Base-by-base conservation (phyloP, 129 eudicot genomes). In the Centaurea solstitialis region DNA sequence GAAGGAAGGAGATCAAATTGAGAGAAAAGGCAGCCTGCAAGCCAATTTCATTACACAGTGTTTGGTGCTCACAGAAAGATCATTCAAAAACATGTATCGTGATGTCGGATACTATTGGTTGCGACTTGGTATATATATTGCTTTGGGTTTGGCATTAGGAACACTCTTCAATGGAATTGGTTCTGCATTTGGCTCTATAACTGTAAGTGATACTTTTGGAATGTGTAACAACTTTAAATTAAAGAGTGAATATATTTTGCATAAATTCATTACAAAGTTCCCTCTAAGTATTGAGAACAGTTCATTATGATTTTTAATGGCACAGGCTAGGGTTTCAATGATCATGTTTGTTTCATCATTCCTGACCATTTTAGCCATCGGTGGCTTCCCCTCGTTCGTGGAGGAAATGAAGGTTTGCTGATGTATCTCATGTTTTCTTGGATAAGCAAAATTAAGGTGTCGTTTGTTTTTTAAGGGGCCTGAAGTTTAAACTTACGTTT, bases 71-170 rank as follows among this genome's bases (percentile, higher is more conserved):
- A 80, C 88, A 3, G 50, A 40, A 66, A 70, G 88, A 39, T 85
- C 88, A 7, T 85, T 85, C 70, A 65, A 70, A 38, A 85, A 80
- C 79, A 85, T 85, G 88, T 77, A 62, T 35, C 79, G 88, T 10
- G 88, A 85, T 64, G 53, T 85, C 4, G 88, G 88, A 12, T 85
- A 85, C 71, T 85, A 85, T 73, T 85, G 88, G 88, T 78, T 85
- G 26, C 88, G 85, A 1, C 73, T 85, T n/a, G 84, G 37, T 57
- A 72, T 85, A n/a, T 85, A 80, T 59, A 47, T 81, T 47, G 76
- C 79, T 1, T 35, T 85, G 45, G 73, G 85, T 82, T 21, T 80
- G 28, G 81, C 85, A 39, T 30, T 76, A 28, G 85, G 88, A n/a
- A 81, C 85, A 15, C 37, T 80, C 18, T 85, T 76, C 23, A 47